Evolutionary conservation across 805 yeast genomes (phyloP).

Genomic region (Wickerhamomyces hampshirensis): DNA sequence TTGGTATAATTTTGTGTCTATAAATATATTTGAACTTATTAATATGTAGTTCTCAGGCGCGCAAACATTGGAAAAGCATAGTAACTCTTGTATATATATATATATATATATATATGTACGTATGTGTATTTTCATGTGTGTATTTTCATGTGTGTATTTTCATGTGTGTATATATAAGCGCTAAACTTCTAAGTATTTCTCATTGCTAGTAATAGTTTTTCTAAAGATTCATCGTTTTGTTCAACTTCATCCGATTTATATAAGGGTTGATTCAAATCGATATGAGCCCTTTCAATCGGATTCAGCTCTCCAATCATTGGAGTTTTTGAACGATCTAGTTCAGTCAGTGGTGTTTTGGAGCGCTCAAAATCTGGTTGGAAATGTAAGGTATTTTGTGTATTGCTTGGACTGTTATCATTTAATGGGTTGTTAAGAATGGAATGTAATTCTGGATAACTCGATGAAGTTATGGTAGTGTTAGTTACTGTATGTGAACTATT

Average conservation of each 20-base stretch:
- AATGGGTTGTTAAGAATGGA: not conserved
- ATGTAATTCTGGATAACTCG: constrained; percentile 1
- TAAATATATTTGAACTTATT: too few species aligned
- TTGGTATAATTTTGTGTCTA: too few species aligned
- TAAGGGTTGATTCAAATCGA: constrained; percentile 10
- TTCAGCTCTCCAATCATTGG: constrained; percentile 20
- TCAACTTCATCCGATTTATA: constrained; percentile 4
- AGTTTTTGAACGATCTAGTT: constrained; percentile 10
- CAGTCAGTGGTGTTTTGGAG: constrained; percentile 1
- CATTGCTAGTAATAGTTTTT: constrained; percentile 8
- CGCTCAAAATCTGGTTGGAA: not conserved
- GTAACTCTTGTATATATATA: too few species aligned
- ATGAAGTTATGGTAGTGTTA: constrained; percentile 8
- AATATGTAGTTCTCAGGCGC: too few species aligned
- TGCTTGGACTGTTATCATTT: not conserved
- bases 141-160: too few species aligned
- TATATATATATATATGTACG: too few species aligned
- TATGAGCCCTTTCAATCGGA: constrained; percentile 4
- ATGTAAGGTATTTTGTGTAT: not conserved
- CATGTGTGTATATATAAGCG: too few species aligned
- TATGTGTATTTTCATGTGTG: too few species aligned
- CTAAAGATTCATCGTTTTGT: constrained; percentile 2
- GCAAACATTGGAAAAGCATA: too few species aligned
- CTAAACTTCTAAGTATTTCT: too few species aligned
- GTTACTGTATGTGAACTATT: constrained; percentile 6